Evolutionary conservation across 768 basidiomycete genomes (phyloP), one percentile per base, ranked within the genome.

Genomic region (Amanita molliuscula): DNA sequence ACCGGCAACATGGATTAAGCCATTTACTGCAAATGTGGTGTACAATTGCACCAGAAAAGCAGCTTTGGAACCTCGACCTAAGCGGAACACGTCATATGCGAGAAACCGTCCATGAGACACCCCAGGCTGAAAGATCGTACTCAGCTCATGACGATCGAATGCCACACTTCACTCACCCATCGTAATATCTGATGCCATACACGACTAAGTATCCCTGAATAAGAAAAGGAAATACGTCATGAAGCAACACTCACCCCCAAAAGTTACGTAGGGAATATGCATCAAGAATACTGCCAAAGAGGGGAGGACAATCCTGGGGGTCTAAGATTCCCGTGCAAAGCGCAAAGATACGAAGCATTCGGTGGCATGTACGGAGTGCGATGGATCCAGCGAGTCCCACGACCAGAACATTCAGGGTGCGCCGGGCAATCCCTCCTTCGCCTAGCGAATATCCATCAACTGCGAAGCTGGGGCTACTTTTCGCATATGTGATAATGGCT

Each of bases 21-120:
- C 68, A 7, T 62, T 61, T 29, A 68, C 50, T 36, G 62, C 49
- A 56, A 71, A 71, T 6, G 60, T 60, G 10, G 49, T 53, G 33
- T 56, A 56, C 6, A 63, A 44, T 47, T 54, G 55, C 10, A 54
- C 44, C 13, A 58, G 50, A 42, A 53, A 57, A 5, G 60, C 52
- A 2, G 50, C 40, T 20, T 9, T 23, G 13, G 54, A 55, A 44
- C 40, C 54, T 46, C 37, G 49, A 34, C 35, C 48, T 21, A 55
- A 46, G 28, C 41, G 43, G 20, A 36, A 44, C 44, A 50, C 31
- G 1, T 40, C 26, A 25, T 38, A 28, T n/a, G 44, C 53, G 21
- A 54, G 36, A 44, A 54, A 52, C 36, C 35, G 41, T 28, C 50
- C 52, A 18, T 52, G 51, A 47, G 43, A 15, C 13, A 46, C 41